Base-by-base conservation (phyloP, 148 eudicot species). In the Chenopodium album region DNA sequence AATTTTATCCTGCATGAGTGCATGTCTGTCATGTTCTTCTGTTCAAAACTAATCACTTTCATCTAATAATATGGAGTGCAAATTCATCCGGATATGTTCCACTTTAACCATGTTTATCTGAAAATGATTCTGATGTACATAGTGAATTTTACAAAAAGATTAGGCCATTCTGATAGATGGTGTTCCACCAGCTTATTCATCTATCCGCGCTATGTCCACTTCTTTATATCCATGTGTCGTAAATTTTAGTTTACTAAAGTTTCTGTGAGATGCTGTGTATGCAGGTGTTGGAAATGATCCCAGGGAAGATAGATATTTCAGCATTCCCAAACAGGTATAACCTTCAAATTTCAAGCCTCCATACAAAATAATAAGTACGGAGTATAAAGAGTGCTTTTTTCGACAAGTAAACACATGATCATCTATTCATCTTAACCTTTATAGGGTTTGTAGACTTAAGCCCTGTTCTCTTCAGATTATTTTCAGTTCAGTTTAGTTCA, bases 261-360 rank as follows among this genome's bases (percentile, higher is more conserved):
- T 44, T 29, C 34, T 76, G 44, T 74, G 2, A 13, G 47, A 10
- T 20, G 10, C 17, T 71, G 32, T 76, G 16, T 13, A 59, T 63
- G 62, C 86, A 95, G 98, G 98, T 81, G 98, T 95, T 79, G 98
- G 98, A 62, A 93, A 93, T 84, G 98, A 95, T 75, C 98, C 98
- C 29, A 87, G 98, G 81, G 98, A 95, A 88, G 98, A 95, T 77
- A 90, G 98, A 47, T 95, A 95, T 83, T 95, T 95, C 89, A 95
- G 98, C 88, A 95, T 95, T 65, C 97, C 97, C 11, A 95, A 93
- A 81, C 98, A 95, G 92, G 98, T 95, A 87, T 0, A 11, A 8
- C 59, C 41, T 22, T 72, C 56, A 2, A 5, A 71, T 31, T 20
- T 65, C 20, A 78, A 23, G 17, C 19, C 72, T 41, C 22, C 14